A percentile compares a stretch with the other conserved stretches of the same genome.
Conservation (phyloP, 108 stramenopile genomes). For the Heterococcus sp. region DNA sequence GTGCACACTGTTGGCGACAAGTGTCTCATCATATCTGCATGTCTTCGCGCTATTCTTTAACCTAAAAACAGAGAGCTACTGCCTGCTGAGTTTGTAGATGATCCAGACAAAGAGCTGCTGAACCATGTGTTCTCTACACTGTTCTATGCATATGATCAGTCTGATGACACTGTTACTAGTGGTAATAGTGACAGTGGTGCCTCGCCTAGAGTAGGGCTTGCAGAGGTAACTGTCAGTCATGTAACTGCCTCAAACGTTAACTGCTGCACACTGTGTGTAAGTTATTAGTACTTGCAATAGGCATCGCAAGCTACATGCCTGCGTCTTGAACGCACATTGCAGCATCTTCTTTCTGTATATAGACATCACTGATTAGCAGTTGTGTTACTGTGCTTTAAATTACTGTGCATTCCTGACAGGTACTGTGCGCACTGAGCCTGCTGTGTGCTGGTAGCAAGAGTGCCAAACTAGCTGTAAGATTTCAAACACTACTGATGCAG, state of each 20-base stretch:
- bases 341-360: not conserved
- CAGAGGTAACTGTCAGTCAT: not conserved
- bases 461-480: slow-evolving; percentile 41
- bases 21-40: not conserved
- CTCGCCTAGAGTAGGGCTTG: not conserved
- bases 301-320: not conserved
- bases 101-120: not conserved
- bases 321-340: not conserved
- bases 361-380: no score
- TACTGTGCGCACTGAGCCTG: slow-evolving; percentile 38
- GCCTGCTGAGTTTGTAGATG: not conserved
- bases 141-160: not conserved
- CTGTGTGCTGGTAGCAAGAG: slow-evolving; percentile 49
- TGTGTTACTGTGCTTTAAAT: no score
- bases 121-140: not conserved
- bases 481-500: not conserved
- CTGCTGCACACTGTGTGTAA: not conserved
- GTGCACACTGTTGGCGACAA: not conserved
- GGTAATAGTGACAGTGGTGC: not conserved
- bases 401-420: slow-evolving; percentile 23
- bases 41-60: not conserved
- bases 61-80: not conserved
- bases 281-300: not conserved
- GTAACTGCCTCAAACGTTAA: not conserved
- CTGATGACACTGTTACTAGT: not conserved